Conservation (phyloP, 495 filamentous ascomycete species). For the Penicillium soppii region DNA sequence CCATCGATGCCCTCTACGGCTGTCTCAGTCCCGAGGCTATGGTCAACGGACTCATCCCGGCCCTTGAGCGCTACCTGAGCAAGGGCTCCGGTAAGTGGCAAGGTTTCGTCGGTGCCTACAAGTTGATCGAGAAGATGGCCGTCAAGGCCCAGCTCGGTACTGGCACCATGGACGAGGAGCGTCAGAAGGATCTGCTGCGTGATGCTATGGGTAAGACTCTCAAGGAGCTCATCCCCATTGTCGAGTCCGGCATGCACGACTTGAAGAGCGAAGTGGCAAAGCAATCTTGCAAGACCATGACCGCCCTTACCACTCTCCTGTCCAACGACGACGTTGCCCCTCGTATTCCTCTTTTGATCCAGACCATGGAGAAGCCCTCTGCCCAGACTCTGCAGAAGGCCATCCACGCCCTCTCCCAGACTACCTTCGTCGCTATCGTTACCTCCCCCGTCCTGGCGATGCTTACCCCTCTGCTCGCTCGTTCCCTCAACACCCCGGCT, state of each 20-base stretch:
- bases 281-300: conserved; percentile 88
- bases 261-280: conserved; percentile 89
- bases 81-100: conserved; percentile 93
- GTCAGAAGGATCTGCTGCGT: conserved; percentile 80
- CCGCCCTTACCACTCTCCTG: conserved; percentile 80
- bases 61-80: conserved; percentile 68
- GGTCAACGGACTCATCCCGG: conserved; percentile 74
- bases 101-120: conserved; percentile 80
- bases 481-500: conserved; percentile 82
- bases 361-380: conserved; percentile 92
- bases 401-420: conserved; percentile 95
- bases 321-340: conserved; percentile 97
- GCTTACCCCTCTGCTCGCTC: conserved; percentile 90
- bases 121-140: conserved; percentile 84
- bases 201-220: conserved; percentile 91
- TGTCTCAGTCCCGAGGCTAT: conserved; percentile 77
- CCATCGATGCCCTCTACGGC: conserved; percentile 82
- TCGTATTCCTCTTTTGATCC: conserved; percentile 87
- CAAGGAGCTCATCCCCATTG: conserved; percentile 85
- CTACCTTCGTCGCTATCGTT: conserved; percentile 97
- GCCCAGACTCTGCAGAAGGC: conserved; percentile 87
- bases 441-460: conserved; percentile 98
- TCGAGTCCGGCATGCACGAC: conserved; percentile 94
- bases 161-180: conserved; percentile 75
- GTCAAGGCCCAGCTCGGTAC: conserved; percentile 85